phyloP scores from a whole-genome alignment of 768 basidiomycete species.

The Mycena amicta region DNA sequence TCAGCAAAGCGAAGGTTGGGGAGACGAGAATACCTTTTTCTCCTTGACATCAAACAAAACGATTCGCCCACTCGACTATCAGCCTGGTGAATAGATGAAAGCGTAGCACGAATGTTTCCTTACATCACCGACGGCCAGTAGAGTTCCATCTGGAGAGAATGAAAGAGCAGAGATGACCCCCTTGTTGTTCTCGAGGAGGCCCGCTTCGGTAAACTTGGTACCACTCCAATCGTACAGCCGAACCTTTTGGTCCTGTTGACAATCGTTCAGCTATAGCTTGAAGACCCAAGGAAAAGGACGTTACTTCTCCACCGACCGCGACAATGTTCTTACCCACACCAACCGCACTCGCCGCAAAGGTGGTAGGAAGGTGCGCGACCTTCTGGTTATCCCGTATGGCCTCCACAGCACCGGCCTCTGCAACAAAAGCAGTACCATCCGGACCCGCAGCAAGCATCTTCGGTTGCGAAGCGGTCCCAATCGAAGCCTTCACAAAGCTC shows the following conservation, averaged over 20 bases:
- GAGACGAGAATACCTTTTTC: too few species aligned
- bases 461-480: constrained; percentile 64
- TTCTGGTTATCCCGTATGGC: constrained; percentile 73
- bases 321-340: constrained; percentile 54
- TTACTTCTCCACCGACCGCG: constrained; percentile 76
- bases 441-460: constrained; percentile 59
- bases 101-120: constrained; percentile 33
- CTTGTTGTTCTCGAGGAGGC: constrained; percentile 65
- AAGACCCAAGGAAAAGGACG: too few species aligned
- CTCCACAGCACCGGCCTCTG: constrained; percentile 60
- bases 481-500: constrained; percentile 55
- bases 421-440: constrained; percentile 69
- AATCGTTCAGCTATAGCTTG: constrained; percentile 4
- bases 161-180: constrained; percentile 73
- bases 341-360: constrained; percentile 58
- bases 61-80: constrained; percentile 79
- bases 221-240: constrained; percentile 75
- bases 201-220: constrained; percentile 56
- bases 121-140: constrained; percentile 87
- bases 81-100: neutral
- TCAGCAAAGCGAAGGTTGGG: too few species aligned
- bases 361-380: constrained; percentile 55
- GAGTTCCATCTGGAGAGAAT: constrained; percentile 75
- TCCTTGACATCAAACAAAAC: constrained; percentile 72
- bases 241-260: constrained; percentile 69